Evolutionary conservation across 163 green algal genomes (phyloP).

Genomic region (Prototheca cutis): DNA sequence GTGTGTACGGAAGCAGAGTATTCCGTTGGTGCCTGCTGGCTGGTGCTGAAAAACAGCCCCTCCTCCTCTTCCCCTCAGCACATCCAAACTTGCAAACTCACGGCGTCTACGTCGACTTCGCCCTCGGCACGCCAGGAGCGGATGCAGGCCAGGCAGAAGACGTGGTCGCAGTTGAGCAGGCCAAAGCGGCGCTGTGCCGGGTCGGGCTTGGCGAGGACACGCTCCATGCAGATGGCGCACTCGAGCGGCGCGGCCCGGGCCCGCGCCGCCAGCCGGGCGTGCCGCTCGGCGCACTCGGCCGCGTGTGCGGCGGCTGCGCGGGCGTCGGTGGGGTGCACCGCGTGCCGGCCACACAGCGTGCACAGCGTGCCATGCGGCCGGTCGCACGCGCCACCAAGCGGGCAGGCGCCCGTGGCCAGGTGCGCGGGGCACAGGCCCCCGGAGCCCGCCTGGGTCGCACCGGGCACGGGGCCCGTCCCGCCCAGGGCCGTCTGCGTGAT

Average conservation of each 20-base stretch:
- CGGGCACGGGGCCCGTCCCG: neutral
- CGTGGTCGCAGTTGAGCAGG: conserved; percentile 72
- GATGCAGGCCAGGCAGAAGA: conserved; percentile 85
- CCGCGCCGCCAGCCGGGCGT: conserved; percentile 35
- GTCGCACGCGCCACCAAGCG: conserved; percentile 33
- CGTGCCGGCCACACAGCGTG: conserved; percentile 37
- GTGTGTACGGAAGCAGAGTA: no score
- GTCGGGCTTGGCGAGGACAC: conserved; percentile 39
- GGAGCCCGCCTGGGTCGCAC: conserved; percentile 2
- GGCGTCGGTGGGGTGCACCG: conserved; percentile 42
- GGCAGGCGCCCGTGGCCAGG: conserved; percentile 34
- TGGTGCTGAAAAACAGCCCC: no score
- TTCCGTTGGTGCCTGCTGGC: no score
- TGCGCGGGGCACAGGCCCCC: conserved; percentile 41
- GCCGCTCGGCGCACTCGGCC: conserved; percentile 32
- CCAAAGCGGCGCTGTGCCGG: conserved; percentile 58
- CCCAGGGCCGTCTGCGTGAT: neutral
- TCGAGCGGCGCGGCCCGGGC: conserved; percentile 39
- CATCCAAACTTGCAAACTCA: no score
- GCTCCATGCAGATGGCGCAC: conserved; percentile 73
- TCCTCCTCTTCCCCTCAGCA: no score
- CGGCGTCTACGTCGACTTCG: conserved; percentile 33
- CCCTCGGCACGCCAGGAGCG: conserved; percentile 53
- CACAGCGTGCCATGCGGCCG: conserved; percentile 53
- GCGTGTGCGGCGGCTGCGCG: conserved; percentile 29